Conservation (phyloP, 305 asterid genomes). For the Fraxinus paxiana region DNA sequence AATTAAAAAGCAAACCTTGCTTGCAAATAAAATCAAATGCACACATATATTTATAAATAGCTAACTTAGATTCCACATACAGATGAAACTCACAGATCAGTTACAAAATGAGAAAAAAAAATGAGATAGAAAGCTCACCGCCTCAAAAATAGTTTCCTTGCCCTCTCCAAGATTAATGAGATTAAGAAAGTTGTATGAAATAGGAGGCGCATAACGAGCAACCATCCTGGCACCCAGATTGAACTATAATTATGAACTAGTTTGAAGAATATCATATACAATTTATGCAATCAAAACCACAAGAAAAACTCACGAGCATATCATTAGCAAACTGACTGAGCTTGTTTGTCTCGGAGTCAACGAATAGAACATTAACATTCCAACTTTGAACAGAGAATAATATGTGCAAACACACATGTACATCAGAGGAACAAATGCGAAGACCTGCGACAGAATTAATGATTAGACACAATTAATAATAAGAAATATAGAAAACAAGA, state of each 20-base stretch:
- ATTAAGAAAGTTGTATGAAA: constrained; percentile 93
- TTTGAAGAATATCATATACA: background rate
- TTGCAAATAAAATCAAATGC: background rate
- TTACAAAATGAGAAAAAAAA: background rate
- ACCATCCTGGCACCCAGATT: constrained; percentile 71
- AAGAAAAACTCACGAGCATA: constrained; percentile 80
- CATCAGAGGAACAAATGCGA: constrained; percentile 91
- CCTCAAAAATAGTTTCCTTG: constrained; percentile 77
- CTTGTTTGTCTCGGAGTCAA: constrained; percentile 92
- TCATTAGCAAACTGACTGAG: constrained; percentile 93
- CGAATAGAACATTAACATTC: constrained; percentile 91
- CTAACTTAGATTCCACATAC: constrained; percentile 2
- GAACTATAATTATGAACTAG: constrained; percentile 25
- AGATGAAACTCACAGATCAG: constrained; percentile 4
- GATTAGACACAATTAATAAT: constrained; percentile 14
- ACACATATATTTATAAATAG: background rate
- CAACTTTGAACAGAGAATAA: constrained; percentile 87
- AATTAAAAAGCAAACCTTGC: background rate
- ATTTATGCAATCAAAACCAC: constrained; percentile 13
- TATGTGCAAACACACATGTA: constrained; percentile 97
- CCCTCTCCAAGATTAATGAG: constrained; percentile 75
- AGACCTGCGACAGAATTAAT: constrained; percentile 44
- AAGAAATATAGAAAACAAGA: background rate
- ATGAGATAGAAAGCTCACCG: constrained; percentile 45
- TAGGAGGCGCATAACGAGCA: constrained; percentile 97